These are phyloP conservation scores for Pulicaria dysenterica DNA, from an alignment of 129 eudicot species.

Conservation along the genomic window DNA sequence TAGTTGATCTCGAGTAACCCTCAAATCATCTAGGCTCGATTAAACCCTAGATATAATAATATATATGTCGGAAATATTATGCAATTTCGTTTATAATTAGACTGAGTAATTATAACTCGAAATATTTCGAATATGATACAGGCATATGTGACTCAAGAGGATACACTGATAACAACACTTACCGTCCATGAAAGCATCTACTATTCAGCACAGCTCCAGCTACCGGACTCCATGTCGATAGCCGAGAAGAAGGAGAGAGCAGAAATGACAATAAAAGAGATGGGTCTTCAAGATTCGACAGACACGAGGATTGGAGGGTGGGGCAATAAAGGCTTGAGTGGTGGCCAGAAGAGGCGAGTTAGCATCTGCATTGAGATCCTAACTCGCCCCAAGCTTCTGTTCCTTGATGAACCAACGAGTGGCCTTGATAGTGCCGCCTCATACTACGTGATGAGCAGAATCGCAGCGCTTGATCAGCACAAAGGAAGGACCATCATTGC, in stretches of 20 bases:
- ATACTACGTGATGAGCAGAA: constrained; percentile 68
- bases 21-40: no score
- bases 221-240: constrained; percentile 61
- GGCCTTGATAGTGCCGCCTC: constrained; percentile 80
- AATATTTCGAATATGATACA: neutral
- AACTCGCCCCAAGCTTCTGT: constrained; percentile 58
- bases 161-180: constrained; percentile 64
- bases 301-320: constrained; percentile 79
- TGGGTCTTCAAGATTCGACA: constrained; percentile 68
- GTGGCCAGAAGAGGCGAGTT: constrained; percentile 78
- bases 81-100: neutral
- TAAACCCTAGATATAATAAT: no score
- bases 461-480: constrained; percentile 44
- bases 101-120: neutral
- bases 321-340: constrained; percentile 68
- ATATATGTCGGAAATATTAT: neutral
- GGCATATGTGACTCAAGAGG: constrained; percentile 89
- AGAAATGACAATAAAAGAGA: constrained; percentile 53
- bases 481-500: constrained; percentile 51
- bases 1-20: no score
- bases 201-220: constrained; percentile 73
- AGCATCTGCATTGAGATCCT: constrained; percentile 78
- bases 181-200: constrained; percentile 63
- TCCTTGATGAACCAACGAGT: constrained; percentile 83
- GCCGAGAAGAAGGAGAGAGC: constrained; percentile 63